Conservation (phyloP, 1,284 basidiomycete genomes). For the Filobasidium uniguttulatum region DNA sequence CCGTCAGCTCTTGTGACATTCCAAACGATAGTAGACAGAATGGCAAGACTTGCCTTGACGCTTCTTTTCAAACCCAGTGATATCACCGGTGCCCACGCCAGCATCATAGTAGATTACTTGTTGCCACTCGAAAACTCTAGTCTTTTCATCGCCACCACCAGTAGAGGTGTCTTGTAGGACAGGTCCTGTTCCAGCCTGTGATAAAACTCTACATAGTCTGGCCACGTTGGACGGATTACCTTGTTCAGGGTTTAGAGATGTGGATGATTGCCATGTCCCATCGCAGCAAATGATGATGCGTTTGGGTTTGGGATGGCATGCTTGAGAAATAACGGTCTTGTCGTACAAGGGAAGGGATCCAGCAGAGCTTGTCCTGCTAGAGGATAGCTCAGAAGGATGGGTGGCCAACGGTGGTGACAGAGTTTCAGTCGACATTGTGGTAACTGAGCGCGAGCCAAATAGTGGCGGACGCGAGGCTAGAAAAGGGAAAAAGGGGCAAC, state of each 20-base stretch:
- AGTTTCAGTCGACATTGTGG: no score
- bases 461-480: no score
- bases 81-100: slow-evolving; percentile 12
- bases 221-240: slow-evolving; percentile 5
- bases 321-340: slow-evolving; percentile 2
- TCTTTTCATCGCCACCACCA: slow-evolving; percentile 3
- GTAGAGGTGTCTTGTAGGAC: no score
- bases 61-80: not conserved
- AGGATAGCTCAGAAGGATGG: no score
- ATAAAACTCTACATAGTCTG: slow-evolving; percentile 2
- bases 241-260: not conserved
- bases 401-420: no score
- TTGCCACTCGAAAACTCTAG: slow-evolving; percentile 1
- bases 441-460: no score
- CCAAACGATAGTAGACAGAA: not conserved
- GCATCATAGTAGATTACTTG: slow-evolving; percentile 22
- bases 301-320: slow-evolving; percentile 2
- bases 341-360: no score
- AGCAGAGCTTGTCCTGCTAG: no score
- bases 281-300: slow-evolving; percentile 8
- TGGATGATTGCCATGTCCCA: slow-evolving; percentile 9
- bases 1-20: not conserved
- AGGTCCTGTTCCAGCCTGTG: slow-evolving; percentile 5
- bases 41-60: slow-evolving; percentile 1
- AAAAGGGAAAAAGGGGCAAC: no score